Base-by-base conservation (phyloP, 83 land plant species). In the Thuja plicata region DNA sequence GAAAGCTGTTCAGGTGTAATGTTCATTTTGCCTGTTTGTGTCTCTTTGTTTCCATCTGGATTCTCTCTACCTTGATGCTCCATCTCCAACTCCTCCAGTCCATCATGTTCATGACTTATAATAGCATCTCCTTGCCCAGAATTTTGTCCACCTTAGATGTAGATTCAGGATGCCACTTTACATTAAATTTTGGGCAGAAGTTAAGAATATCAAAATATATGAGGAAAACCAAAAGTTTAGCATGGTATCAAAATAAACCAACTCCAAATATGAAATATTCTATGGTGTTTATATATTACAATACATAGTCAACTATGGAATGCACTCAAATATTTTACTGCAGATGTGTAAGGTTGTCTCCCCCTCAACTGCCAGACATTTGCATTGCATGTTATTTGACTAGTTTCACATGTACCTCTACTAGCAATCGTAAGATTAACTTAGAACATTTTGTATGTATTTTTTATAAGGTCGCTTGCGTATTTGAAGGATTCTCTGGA, bases 21-120 rank as follows among this genome's bases (percentile, higher is more conserved):
- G 37, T 83, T 46, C n/a, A 15, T 83, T 9, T 83, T 83, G 19
- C 85, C 55, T 48, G 85, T 48, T 48, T 83, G 32, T 83, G 85
- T 21, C 1, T 45, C 85, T 45, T 48, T 48, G 34, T 12, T 83
- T 83, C 85, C 55, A 83, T 48, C 85, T 48, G 85, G 85, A 48
- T 83, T 83, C 12, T 46, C 54, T 1, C 34, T 30, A 46, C 35
- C 85, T 83, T 83, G 54, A 43, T 46, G 85, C 55, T 45, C 85
- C 32, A 46, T 83, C 32, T 46, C 85, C n/a, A 55, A 83, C 48
- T 83, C 54, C 46, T 46, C 32, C 54, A n/a, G 30, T 45, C 85
- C 85, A 83, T 43, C 50, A 45, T 83, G 32, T 46, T 83, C 85
- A 83, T 46, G 52, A 83, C 32, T 83, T 43, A 52, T 11, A 45